phyloP scores from a whole-genome alignment of 331 rosid species.

The Quercus phellos region DNA sequence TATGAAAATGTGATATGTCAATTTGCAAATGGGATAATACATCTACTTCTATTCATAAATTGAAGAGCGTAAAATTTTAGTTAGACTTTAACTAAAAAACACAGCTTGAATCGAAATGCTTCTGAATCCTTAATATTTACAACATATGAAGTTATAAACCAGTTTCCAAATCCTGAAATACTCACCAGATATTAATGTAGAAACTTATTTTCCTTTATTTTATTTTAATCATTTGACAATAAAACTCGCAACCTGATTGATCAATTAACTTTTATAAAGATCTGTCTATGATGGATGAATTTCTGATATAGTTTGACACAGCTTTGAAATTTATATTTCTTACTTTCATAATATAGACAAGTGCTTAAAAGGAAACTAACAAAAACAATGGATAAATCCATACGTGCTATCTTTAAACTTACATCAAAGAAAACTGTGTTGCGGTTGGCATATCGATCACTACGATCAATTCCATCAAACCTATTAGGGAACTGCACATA shows the following conservation, averaged over 20 bases:
- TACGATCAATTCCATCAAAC: slow-evolving; percentile 95
- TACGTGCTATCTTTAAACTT: slow-evolving; percentile 34
- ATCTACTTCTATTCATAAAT: background rate
- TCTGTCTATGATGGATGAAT: background rate
- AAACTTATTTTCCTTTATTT: background rate
- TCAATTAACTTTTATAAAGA: background rate
- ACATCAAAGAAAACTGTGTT: slow-evolving; percentile 98
- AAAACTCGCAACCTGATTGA: background rate
- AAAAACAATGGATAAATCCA: background rate
- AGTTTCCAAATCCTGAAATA: background rate
- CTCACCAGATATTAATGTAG: background rate
- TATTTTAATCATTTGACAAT: background rate
- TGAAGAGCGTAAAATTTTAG: background rate
- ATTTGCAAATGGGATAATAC: background rate
- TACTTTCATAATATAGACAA: background rate
- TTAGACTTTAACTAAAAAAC: background rate
- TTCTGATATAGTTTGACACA: background rate
- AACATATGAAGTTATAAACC: background rate
- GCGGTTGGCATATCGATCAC: slow-evolving; percentile 98
- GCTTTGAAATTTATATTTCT: background rate
- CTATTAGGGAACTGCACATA: slow-evolving; percentile 97
- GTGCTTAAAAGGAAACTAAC: background rate
- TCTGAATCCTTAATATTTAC: background rate
- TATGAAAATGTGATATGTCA: background rate
- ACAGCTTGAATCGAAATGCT: background rate